A percentile compares a stretch with the other conserved stretches of the same genome.
These are phyloP conservation scores for Sugiyamaella mastotermitis DNA, from an alignment of 805 yeast genomes.

Conservation along the genomic window DNA sequence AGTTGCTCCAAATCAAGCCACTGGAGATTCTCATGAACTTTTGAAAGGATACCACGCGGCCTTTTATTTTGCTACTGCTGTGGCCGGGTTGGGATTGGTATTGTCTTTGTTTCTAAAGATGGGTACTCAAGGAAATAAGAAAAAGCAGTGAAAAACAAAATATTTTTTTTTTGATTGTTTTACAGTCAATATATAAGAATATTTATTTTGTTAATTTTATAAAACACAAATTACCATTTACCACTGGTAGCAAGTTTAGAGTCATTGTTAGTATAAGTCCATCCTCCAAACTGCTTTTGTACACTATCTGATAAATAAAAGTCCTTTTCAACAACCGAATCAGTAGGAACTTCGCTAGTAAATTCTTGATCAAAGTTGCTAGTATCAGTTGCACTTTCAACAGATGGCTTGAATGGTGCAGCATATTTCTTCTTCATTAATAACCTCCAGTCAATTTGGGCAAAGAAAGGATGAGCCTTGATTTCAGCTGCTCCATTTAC, in stretches of 20 bases:
- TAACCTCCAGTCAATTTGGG: constrained; percentile 84
- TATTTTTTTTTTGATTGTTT: too few species aligned
- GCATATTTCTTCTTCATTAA: constrained; percentile 79
- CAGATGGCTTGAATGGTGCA: constrained; percentile 94
- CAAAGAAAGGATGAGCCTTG: constrained; percentile 77
- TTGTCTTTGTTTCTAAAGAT: constrained; percentile 29
- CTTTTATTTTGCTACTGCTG: constrained; percentile 35
- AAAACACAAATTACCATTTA: constrained; percentile 23
- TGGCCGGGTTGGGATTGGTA: constrained; percentile 26
- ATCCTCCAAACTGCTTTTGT: constrained; percentile 97
- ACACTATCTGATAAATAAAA: constrained; percentile 79
- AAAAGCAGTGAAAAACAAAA: too few species aligned
- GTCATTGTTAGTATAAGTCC: constrained; percentile 63
- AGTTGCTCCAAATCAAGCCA: constrained; percentile 10
- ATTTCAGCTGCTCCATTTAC: constrained; percentile 78
- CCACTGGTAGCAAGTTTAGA: constrained; percentile 29
- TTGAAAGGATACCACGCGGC: constrained; percentile 33
- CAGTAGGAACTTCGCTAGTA: constrained; percentile 88
- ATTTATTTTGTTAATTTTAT: too few species aligned
- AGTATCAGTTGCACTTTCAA: constrained; percentile 78
- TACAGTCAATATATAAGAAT: too few species aligned
- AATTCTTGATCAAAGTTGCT: constrained; percentile 85
- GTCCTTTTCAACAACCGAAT: constrained; percentile 85
- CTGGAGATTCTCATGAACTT: constrained; percentile 17
- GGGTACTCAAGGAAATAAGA: constrained; percentile 29